phyloP scores from a whole-genome alignment of 371 early-diverging fungal genomes.

The Mortierella sp. region DNA sequence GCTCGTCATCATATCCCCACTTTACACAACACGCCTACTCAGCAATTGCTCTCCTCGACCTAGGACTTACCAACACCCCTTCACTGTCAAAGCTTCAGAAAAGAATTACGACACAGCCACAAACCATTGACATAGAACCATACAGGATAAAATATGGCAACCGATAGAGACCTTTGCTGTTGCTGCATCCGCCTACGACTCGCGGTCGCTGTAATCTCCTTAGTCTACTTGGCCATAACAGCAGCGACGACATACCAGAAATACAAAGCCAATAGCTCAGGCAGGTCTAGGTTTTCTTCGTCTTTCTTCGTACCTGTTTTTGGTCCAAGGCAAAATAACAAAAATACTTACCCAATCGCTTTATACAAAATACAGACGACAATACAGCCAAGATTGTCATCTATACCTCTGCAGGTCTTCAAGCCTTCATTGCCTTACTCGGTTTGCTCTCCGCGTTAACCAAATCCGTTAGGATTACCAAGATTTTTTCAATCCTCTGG shows the following conservation, averaged over 20 bases:
- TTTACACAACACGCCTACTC: too few relatives aligned
- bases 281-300: too few relatives aligned
- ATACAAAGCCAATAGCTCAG: conserved; percentile 33
- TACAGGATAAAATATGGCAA: conserved; percentile 15
- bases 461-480: conserved; percentile 31
- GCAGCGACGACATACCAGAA: conserved; percentile 44
- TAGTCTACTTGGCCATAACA: conserved; percentile 21
- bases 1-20: too few relatives aligned
- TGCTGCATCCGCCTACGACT: conserved; percentile 38
- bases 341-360: neutral
- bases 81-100: too few relatives aligned
- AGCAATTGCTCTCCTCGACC: too few relatives aligned
- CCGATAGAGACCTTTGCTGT: conserved; percentile 40
- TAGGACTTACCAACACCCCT: too few relatives aligned
- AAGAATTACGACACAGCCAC: too few relatives aligned
- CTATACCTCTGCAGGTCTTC: conserved; percentile 28
- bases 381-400: conserved; percentile 29
- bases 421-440: conserved; percentile 33
- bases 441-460: conserved; percentile 36
- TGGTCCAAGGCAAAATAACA: too few relatives aligned
- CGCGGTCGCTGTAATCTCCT: conserved; percentile 24
- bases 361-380: conserved; percentile 15
- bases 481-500: conserved; percentile 27
- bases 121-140: too few relatives aligned
- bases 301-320: too few relatives aligned